Evolutionary conservation across 371 early-diverging fungal species (phyloP).

Genomic region (Rhizopus stolonifer): DNA sequence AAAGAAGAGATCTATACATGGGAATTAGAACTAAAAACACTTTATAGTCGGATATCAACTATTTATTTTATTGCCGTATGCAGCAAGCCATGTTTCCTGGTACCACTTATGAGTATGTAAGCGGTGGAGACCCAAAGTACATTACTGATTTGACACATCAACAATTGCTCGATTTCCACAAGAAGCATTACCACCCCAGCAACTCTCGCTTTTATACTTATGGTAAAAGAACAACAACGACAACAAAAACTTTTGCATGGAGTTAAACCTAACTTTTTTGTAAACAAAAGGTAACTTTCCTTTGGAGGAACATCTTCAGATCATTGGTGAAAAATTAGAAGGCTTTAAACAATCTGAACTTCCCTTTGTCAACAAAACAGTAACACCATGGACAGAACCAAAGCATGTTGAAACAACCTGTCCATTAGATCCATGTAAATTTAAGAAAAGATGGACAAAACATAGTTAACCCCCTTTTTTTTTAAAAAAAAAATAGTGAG

Average conservation of each 20-base stretch:
- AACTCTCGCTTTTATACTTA: constrained; percentile 90
- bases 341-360: constrained; percentile 35
- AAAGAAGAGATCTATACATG: neutral
- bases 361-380: constrained; percentile 53
- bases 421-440: constrained; percentile 78
- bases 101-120: constrained; percentile 78
- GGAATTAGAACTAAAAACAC: too few species aligned
- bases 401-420: constrained; percentile 54
- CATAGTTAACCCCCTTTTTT: constrained; percentile 5
- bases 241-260: too few species aligned
- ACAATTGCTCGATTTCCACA: constrained; percentile 80
- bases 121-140: constrained; percentile 90
- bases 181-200: constrained; percentile 84
- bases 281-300: constrained; percentile 63
- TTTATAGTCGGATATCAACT: constrained; percentile 67
- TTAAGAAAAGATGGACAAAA: too few species aligned
- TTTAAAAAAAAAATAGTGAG: constrained; percentile 51
- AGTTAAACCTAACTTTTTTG: neutral
- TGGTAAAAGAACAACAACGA: constrained; percentile 50
- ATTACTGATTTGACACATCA: constrained; percentile 88
- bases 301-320: constrained; percentile 70
- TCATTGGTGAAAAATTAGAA: constrained; percentile 61
- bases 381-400: constrained; percentile 52
- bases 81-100: constrained; percentile 86
- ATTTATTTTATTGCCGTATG: constrained; percentile 71